Base-by-base conservation (phyloP, 108 stramenopile genomes). In the Conticribra guillardii region DNA sequence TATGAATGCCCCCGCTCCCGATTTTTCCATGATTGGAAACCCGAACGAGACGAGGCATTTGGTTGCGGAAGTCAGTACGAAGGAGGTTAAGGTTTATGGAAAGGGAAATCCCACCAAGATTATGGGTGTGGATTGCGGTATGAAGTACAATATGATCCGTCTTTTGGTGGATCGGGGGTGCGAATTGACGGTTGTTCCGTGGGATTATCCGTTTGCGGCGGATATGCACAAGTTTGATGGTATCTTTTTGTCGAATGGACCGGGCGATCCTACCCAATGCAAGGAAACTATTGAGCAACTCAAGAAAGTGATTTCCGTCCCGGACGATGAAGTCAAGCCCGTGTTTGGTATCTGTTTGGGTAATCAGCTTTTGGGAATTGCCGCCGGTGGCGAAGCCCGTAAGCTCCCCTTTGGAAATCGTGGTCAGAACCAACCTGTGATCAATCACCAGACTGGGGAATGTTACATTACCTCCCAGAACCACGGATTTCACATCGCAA, bases 391-490 rank as follows among this genome's bases (percentile, higher is more conserved):
- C 26, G 69, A 74, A 61, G 93, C 95, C 7, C 68, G 82, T 50
- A 98, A 98, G 82, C 86, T 99, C 58, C 96, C 96, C 9, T 99
- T 96, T 67, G 98, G 98, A 29, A 98, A 99, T 81, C 96, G 98
- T 60, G 97, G 97, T 37, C 96, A 95, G 83, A 99, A 99, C 81
- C 97, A 98, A 73, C 98, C 98, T 54, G 97, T 97, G 26, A 65
- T 97, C 69, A 96, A 99, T 81, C 86, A 93, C 55, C 87, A 91
- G 56, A 98, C 96, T 4, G 89, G 91, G 34, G 92, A 96, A 65
- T 96, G 96, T 87, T 98, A 96, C 92, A 98, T 99, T 71, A 99
- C 98, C 24, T 97, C 98, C 14, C 98, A 99, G 77, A 99, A 99
- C 79, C 98, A 99, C 80, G 98, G 98, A 49, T 97, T 83, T 78